Conservation (phyloP, 2,329 filamentous ascomycete species). For the Aphanocladium album region DNA sequence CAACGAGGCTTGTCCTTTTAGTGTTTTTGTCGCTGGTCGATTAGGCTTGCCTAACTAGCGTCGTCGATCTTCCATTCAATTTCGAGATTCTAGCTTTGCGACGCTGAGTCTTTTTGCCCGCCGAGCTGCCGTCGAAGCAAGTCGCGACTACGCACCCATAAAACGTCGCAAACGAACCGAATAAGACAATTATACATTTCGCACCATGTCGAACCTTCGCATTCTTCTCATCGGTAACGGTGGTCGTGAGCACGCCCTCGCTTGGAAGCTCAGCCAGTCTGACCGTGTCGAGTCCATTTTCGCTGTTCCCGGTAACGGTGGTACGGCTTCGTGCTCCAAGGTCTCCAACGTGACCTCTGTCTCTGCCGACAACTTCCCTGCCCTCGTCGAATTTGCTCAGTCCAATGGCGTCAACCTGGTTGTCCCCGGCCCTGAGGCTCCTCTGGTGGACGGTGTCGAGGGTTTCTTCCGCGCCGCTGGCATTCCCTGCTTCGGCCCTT, state of each 20-base stretch:
- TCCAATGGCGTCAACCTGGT: slow-evolving; percentile 73
- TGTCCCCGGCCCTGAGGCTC: slow-evolving; percentile 85
- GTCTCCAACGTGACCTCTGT: slow-evolving; percentile 66
- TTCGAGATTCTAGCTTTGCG: background rate
- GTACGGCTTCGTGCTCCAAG: slow-evolving; percentile 67
- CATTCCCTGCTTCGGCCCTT: slow-evolving; percentile 82
- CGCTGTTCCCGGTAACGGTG: slow-evolving; percentile 75
- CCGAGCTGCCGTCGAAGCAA: background rate
- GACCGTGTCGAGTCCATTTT: slow-evolving; percentile 75
- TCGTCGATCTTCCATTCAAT: background rate
- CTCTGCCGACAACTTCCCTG: slow-evolving; percentile 70
- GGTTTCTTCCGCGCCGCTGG: slow-evolving; percentile 70
- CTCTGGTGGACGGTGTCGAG: slow-evolving; percentile 87
- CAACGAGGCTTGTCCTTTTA: background rate
- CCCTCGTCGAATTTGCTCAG: slow-evolving; percentile 69
- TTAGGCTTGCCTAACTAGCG: background rate
- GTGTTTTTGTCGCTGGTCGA: background rate
- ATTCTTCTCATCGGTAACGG: slow-evolving; percentile 90
- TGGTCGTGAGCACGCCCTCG: slow-evolving; percentile 88
- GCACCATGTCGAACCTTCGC: slow-evolving; percentile 44
- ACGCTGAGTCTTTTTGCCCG: background rate
- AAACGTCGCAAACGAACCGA: background rate
- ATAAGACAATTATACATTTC: background rate
- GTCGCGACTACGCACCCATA: background rate
- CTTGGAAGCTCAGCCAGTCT: slow-evolving; percentile 89